phyloP scores from a whole-genome alignment of 352 stramenopile species.

The Pythium utonaiense region DNA sequence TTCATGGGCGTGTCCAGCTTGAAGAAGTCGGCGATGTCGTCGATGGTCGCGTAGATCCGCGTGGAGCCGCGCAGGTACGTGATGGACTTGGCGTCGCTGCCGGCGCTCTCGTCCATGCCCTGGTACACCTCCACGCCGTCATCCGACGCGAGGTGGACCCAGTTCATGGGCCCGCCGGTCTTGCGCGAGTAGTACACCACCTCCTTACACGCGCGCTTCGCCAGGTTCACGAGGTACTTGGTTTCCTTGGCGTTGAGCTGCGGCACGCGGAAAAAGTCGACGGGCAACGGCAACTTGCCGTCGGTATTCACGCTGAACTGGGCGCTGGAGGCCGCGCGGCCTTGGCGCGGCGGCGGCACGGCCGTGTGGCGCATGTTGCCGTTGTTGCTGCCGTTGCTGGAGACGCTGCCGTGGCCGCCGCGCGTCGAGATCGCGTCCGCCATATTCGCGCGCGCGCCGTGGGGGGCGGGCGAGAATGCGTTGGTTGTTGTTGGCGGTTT shows the following conservation, averaged over 20 bases:
- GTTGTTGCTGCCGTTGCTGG: slow-evolving; percentile 5
- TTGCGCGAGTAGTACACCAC: slow-evolving; percentile 81
- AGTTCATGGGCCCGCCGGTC: slow-evolving; percentile 66
- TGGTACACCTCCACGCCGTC: slow-evolving; percentile 76
- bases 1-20: slow-evolving; percentile 69
- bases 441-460: neutral
- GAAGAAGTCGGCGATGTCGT: slow-evolving; percentile 83
- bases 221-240: slow-evolving; percentile 63
- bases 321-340: neutral
- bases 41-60: slow-evolving; percentile 71
- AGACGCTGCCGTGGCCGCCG: slow-evolving; percentile 8
- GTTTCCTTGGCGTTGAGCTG: slow-evolving; percentile 57
- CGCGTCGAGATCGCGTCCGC: slow-evolving; percentile 4
- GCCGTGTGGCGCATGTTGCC: neutral
- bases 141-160: slow-evolving; percentile 67
- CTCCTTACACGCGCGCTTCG: slow-evolving; percentile 80
- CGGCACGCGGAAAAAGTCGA: slow-evolving; percentile 67
- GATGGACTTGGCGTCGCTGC: slow-evolving; percentile 31
- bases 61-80: slow-evolving; percentile 69
- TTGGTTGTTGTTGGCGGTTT: neutral
- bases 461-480: no score
- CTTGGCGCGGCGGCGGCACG: neutral
- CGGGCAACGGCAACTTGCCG: slow-evolving; percentile 52
- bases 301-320: neutral
- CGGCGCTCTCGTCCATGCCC: slow-evolving; percentile 46